phyloP scores from a whole-genome alignment of 108 stramenopile species.

The Skeletonema marinoi region DNA sequence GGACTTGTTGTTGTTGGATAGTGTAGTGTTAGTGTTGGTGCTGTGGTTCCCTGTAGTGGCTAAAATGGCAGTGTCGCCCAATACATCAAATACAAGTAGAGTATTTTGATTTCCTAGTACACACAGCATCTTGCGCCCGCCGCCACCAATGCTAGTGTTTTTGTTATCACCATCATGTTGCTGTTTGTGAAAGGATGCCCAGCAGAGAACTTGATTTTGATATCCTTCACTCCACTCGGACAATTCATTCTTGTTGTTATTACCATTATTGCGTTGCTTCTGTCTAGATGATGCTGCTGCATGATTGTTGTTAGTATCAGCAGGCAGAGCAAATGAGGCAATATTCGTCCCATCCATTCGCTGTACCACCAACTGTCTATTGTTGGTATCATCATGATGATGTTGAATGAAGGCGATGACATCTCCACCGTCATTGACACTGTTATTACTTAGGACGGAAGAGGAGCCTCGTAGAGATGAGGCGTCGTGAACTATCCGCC shows the following conservation, averaged over 20 bases:
- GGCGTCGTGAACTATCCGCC: not conserved
- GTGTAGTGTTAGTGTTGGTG: not conserved
- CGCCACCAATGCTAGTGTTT: not conserved
- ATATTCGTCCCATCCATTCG: slow-evolving; percentile 26
- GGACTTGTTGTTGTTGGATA: not conserved
- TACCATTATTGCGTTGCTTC: not conserved
- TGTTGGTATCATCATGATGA: not conserved
- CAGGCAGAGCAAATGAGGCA: slow-evolving; percentile 18
- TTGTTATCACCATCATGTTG: not conserved
- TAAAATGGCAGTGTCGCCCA: slow-evolving; percentile 21
- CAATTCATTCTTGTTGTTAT: not conserved
- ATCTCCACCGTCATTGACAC: slow-evolving; percentile 11
- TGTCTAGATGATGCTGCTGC: not conserved
- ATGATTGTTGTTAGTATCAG: not conserved
- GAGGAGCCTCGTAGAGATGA: not conserved
- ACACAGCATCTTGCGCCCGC: slow-evolving; percentile 61
- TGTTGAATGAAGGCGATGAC: slow-evolving; percentile 7
- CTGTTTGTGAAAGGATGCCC: slow-evolving; percentile 65
- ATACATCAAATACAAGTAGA: slow-evolving; percentile 71
- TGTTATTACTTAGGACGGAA: not conserved
- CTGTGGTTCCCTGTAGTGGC: not conserved
- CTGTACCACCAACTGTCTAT: not conserved
- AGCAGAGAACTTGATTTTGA: slow-evolving; percentile 50
- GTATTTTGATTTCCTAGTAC: slow-evolving; percentile 61
- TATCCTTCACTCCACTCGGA: slow-evolving; percentile 2